Percentiles rank a stretch among this genome's conserved stretches.
phyloP scores from a whole-genome alignment of 2,329 filamentous ascomycete species.

The Bertia moriformis region DNA sequence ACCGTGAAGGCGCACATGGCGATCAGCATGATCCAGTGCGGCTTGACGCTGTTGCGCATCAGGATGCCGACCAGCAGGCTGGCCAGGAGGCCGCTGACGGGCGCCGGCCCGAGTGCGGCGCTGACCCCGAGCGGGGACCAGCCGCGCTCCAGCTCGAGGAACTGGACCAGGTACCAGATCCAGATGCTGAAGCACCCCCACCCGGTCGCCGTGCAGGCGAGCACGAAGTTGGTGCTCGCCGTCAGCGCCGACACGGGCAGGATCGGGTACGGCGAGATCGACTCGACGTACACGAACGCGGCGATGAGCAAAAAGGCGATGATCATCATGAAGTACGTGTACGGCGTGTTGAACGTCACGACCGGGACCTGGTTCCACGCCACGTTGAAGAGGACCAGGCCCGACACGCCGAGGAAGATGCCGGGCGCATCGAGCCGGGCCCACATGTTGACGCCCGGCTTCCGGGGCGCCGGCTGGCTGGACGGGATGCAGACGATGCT shows the following conservation, averaged over 20 bases:
- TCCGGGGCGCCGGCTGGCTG: conserved; percentile 11
- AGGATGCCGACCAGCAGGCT: conserved; percentile 20
- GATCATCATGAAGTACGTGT: conserved; percentile 40
- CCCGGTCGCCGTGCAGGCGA: conserved; percentile 35
- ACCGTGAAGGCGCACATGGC: conserved; percentile 21
- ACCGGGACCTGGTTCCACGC: conserved; percentile 52
- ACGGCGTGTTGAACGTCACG: conserved; percentile 39
- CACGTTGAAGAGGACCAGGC: conserved; percentile 48
- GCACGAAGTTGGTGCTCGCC: conserved; percentile 35
- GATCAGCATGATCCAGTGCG: conserved; percentile 15
- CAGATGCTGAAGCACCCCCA: conserved; percentile 40
- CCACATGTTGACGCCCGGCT: conserved; percentile 7
- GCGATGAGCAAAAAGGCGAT: conserved; percentile 36
- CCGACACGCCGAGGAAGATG: conserved; percentile 28
- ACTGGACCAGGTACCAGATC: conserved; percentile 33
- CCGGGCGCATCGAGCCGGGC: conserved; percentile 23
- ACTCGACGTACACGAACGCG: conserved; percentile 37
- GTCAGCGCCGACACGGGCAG: conserved; percentile 37
- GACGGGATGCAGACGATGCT: conserved; percentile 15
- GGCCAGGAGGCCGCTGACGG: conserved; percentile 26
- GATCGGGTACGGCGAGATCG: conserved; percentile 31
- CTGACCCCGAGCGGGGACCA: conserved; percentile 25
- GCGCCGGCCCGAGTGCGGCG: conserved; percentile 27
- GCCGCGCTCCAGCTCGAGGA: conserved; percentile 27
- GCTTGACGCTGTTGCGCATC: conserved; percentile 7